Conservation (phyloP, 163 green algal genomes). For the Coccomyxa subellipsoidea region DNA sequence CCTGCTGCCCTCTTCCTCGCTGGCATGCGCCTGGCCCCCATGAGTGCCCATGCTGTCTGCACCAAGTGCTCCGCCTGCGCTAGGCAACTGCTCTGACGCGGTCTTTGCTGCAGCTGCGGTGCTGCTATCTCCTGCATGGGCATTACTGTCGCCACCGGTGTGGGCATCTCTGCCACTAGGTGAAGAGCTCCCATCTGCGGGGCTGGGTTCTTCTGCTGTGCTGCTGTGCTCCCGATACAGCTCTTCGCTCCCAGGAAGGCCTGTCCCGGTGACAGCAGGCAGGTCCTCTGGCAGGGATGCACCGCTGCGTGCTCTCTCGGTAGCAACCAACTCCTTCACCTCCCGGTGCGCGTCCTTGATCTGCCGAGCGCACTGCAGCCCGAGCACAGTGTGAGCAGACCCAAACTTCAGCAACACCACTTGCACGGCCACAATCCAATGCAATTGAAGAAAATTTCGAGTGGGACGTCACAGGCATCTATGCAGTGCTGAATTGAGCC, state of each 20-base stretch:
- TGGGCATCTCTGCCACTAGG: no score
- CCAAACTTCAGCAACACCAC: no score
- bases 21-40: neutral
- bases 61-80: no score
- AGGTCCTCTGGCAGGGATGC: neutral
- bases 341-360: neutral
- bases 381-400: no score
- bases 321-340: neutral
- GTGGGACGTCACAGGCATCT: neutral
- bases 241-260: neutral
- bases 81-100: no score
- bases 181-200: no score
- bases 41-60: no score
- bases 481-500: neutral
- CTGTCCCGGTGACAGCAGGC: neutral
- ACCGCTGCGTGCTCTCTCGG: neutral
- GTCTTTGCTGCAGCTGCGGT: no score
- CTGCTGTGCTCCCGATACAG: neutral
- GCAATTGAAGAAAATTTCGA: neutral
- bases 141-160: neutral
- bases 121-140: no score
- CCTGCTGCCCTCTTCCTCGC: neutral
- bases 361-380: neutral
- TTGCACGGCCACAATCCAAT: neutral
- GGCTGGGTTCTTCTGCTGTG: neutral